Conservation (phyloP, 352 stramenopile species). For the Pythium graminicola region DNA sequence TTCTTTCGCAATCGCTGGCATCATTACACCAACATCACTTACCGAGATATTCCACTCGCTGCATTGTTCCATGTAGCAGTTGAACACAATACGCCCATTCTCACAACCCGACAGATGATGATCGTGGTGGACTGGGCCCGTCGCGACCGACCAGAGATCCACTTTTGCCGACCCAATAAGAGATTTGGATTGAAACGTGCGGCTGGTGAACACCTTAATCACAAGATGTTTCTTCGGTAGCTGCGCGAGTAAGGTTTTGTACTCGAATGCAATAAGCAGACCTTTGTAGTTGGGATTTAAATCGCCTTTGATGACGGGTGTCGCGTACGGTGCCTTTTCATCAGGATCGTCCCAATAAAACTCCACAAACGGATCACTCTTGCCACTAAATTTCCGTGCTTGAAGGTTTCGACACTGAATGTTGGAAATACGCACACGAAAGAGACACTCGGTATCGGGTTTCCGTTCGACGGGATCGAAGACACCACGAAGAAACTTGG, state of each 20-base stretch:
- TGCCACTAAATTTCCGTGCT: slow-evolving; percentile 69
- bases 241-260: slow-evolving; percentile 54
- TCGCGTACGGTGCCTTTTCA: slow-evolving; percentile 62
- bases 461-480: slow-evolving; percentile 61
- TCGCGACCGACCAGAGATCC: slow-evolving; percentile 77
- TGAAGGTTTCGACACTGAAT: slow-evolving; percentile 87
- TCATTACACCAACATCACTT: slow-evolving; percentile 84
- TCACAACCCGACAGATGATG: slow-evolving; percentile 81
- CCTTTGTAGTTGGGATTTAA: slow-evolving; percentile 88
- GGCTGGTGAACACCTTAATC: slow-evolving; percentile 81
- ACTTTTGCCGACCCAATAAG: slow-evolving; percentile 73
- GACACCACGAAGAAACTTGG: slow-evolving; percentile 57
- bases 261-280: slow-evolving; percentile 81
- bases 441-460: slow-evolving; percentile 65
- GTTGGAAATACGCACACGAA: slow-evolving; percentile 76
- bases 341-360: slow-evolving; percentile 82
- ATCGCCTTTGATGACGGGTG: slow-evolving; percentile 78
- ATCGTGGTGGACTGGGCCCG: slow-evolving; percentile 81
- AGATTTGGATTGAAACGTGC: slow-evolving; percentile 69
- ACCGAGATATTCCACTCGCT: slow-evolving; percentile 87
- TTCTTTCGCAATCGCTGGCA: slow-evolving; percentile 84
- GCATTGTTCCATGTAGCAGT: slow-evolving; percentile 90
- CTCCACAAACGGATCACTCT: slow-evolving; percentile 84
- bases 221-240: slow-evolving; percentile 53
- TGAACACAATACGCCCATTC: slow-evolving; percentile 86